A percentile compares a stretch with the other conserved stretches of the same genome.
Conservation (phyloP, 345 rosid genomes). For the Gossypium mustelinum region DNA sequence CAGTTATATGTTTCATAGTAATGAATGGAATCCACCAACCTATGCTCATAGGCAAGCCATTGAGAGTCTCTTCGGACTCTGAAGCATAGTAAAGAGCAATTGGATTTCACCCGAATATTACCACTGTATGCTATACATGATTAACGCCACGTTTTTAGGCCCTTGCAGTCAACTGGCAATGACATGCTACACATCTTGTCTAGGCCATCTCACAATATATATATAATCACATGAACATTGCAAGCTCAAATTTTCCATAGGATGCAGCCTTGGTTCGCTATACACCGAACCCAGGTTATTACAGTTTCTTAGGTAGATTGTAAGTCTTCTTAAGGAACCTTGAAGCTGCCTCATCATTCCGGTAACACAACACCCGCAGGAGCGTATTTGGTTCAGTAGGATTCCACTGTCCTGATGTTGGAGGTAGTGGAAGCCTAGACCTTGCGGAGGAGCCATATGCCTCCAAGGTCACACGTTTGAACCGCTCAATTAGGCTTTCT, state of each 20-base stretch:
- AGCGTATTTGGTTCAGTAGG: conserved; percentile 83
- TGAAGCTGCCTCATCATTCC: conserved; percentile 77
- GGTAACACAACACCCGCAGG: conserved; percentile 77
- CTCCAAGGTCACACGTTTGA: conserved; percentile 59
- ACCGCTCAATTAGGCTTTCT: conserved; percentile 69
- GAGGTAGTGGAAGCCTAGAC: conserved; percentile 82
- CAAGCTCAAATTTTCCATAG: neutral
- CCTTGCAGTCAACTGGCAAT: neutral
- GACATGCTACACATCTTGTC: neutral
- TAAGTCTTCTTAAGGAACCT: conserved; percentile 85
- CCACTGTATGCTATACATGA: conserved; percentile 14
- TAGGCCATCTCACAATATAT: conserved; percentile 7
- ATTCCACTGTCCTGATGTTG: conserved; percentile 88
- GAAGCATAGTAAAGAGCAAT: neutral
- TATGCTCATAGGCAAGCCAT: neutral
- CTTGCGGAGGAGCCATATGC: conserved; percentile 69
- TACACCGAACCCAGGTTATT: conserved; percentile 12
- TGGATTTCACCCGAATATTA: neutral
- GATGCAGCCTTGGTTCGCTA: conserved; percentile 21
- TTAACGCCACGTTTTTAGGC: neutral
- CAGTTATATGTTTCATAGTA: neutral
- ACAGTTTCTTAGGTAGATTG: conserved; percentile 73
- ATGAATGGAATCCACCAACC: conserved; percentile 15
- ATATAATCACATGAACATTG: neutral
- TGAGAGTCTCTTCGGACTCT: neutral